phyloP scores from a whole-genome alignment of 2,329 filamentous ascomycete species.

The Venturia aucupariae region DNA sequence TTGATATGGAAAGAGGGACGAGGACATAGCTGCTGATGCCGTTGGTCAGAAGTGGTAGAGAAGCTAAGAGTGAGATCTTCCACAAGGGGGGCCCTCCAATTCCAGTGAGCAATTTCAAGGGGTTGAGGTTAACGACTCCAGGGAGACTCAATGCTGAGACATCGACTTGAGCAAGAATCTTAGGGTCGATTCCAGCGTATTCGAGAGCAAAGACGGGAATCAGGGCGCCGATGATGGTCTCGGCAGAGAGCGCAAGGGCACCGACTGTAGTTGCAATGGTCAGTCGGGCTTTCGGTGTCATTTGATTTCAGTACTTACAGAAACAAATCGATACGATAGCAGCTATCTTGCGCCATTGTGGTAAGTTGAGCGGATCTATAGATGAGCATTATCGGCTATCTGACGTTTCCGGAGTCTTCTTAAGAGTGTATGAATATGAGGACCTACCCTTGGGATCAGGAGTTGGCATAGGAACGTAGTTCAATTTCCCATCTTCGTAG shows the following conservation, averaged over 20 bases:
- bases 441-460: conserved; percentile 14
- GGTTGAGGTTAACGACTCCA: conserved; percentile 15
- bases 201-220: conserved; percentile 24
- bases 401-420: not conserved
- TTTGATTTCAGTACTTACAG: conserved; percentile 12
- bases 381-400: not conserved
- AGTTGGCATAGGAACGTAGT: conserved; percentile 12
- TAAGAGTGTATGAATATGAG: not conserved
- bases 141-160: conserved; percentile 8
- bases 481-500: conserved; percentile 13
- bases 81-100: conserved; percentile 21
- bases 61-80: conserved; percentile 23
- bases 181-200: conserved; percentile 21
- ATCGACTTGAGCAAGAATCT: conserved; percentile 14
- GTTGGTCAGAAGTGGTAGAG: conserved; percentile 24
- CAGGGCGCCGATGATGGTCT: conserved; percentile 23
- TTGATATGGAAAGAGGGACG: conserved; percentile 22
- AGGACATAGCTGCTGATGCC: conserved; percentile 23
- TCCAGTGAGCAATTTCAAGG: conserved; percentile 12
- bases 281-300: not conserved
- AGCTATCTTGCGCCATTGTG: conserved; percentile 16
- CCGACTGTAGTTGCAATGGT: conserved; percentile 14
- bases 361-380: conserved; percentile 19
- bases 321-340: conserved; percentile 17
- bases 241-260: conserved; percentile 23